Base-by-base conservation (phyloP, 2,329 filamentous ascomycete species). In the Beauveria pseudobassiana region DNA sequence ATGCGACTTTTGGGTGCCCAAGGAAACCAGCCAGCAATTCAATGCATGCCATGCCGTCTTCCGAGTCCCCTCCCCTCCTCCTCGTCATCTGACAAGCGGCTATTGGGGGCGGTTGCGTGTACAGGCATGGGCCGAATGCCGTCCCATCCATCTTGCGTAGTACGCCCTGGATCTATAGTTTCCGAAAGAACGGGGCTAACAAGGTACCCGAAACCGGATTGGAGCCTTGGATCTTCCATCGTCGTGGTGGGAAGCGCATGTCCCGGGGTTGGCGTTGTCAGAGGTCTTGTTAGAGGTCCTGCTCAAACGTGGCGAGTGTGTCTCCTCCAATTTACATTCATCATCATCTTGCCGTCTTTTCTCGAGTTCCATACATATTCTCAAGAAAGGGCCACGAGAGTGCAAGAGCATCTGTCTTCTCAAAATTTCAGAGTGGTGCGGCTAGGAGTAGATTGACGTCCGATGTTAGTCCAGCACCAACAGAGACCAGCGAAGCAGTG, bases 111-210 rank as follows among this genome's bases (percentile, higher is more conserved):
- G 34, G 14, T 26, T 12, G 45, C 12, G 48, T 9, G 28, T 3
- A 26, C 20, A 14, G 46, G 46, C 9, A 48, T 20, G 3, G 10
- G 50, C 8, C 34, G 10, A 12, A 26, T 30, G 18, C 26, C 59
- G 59, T 62, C 59, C 51, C 52, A 62, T 51, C 43, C 42, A 38
- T 50, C 51, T 42, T 45, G 52, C 52, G 45, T 34, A 46, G 45
- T 46, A 9, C 14, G 20, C 49, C 34, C 20, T 54, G 30, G 59
- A 55, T 48, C 42, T 40, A 30, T 28, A 46, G 18, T 20, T 49
- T 55, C 30, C 59, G 42, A 61, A 55, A 62, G 45, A 61, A 55
- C 56, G 52, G 59, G 59, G 51, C 34, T 40, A 28, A 18, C 7
- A 30, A 24, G 43, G 34, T 40, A 50, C 22, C 22, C 59, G 52